A percentile compares a stretch with the other conserved stretches of the same genome.
phyloP scores from a whole-genome alignment of 75 land plant species.

The Ceratopteris richardii region DNA sequence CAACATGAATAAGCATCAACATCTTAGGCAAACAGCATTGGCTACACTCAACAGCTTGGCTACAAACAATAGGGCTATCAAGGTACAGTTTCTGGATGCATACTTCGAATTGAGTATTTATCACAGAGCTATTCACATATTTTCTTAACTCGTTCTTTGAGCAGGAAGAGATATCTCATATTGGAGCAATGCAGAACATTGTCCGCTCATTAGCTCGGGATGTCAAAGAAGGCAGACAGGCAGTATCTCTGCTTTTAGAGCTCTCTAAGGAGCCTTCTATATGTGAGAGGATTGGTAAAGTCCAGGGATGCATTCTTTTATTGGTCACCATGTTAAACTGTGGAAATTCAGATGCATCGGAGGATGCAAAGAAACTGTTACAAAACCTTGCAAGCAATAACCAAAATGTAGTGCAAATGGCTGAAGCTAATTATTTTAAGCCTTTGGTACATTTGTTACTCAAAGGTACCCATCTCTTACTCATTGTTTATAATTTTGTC shows the following conservation, averaged over 20 bases:
- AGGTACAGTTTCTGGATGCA: conserved; percentile 30
- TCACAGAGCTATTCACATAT: not conserved
- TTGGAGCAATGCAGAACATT: conserved; percentile 34
- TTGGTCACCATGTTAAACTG: conserved; percentile 52
- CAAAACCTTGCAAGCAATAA: conserved; percentile 42
- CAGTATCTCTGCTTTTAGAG: conserved; percentile 60
- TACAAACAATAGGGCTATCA: conserved; percentile 38
- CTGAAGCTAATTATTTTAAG: conserved; percentile 64
- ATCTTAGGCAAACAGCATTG: conserved; percentile 36
- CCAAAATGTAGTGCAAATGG: conserved; percentile 63
- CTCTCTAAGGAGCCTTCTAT: conserved; percentile 32
- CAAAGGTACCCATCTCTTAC: conserved; percentile 29
- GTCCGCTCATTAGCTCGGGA: conserved; percentile 54
- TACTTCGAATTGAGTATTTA: not conserved
- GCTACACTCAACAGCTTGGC: conserved; percentile 40
- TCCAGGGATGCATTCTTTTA: conserved; percentile 62
- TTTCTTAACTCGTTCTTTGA: not conserved
- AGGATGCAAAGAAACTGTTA: conserved; percentile 42
- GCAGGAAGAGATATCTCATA: conserved; percentile 47
- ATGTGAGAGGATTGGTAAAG: conserved; percentile 46
- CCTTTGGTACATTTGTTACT: conserved; percentile 39
- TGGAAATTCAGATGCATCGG: conserved; percentile 42
- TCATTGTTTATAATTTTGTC: no score
- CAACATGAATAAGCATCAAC: conserved; percentile 9
- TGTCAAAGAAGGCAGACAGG: conserved; percentile 44